A percentile compares a stretch with the other conserved stretches of the same genome.
Conservation (phyloP, 2,329 filamentous ascomycete genomes). For the Teratosphaeria zuluensis region DNA sequence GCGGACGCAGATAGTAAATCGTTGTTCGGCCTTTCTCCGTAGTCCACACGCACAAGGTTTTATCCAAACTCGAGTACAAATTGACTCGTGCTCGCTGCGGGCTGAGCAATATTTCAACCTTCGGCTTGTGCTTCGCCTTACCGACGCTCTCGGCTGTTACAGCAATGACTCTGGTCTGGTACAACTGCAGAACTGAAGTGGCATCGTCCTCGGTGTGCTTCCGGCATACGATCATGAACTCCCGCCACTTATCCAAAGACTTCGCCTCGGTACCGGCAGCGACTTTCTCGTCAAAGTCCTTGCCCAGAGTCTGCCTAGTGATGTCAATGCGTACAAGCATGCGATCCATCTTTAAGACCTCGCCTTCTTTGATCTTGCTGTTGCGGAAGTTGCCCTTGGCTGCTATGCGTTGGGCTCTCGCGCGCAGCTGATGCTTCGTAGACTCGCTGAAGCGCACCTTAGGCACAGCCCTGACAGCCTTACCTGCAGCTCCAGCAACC, state of each 20-base stretch:
- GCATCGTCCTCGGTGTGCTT: slow-evolving; percentile 45
- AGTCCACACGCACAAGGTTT: slow-evolving; percentile 55
- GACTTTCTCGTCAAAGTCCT: slow-evolving; percentile 55
- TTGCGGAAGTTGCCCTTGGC: slow-evolving; percentile 16
- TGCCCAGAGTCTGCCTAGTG: slow-evolving; percentile 39
- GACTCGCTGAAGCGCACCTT: slow-evolving; percentile 23
- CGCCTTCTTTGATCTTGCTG: slow-evolving; percentile 42
- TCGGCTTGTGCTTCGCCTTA: slow-evolving; percentile 44
- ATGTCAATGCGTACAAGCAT: slow-evolving; percentile 57
- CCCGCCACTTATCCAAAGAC: slow-evolving; percentile 54
- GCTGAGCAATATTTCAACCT: slow-evolving; percentile 48
- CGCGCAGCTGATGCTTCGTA: slow-evolving; percentile 21
- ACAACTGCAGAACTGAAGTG: slow-evolving; percentile 26
- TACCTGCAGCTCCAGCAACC: slow-evolving; percentile 4
- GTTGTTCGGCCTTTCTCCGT: slow-evolving; percentile 44
- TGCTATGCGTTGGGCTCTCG: slow-evolving; percentile 21
- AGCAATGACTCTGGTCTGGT: slow-evolving; percentile 44
- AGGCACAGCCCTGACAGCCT: slow-evolving; percentile 6
- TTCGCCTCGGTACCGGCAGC: slow-evolving; percentile 50
- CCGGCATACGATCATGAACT: slow-evolving; percentile 53
- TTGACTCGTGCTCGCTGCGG: slow-evolving; percentile 48
- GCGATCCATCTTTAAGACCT: slow-evolving; percentile 57
- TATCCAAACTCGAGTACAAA: slow-evolving; percentile 56
- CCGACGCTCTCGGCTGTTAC: slow-evolving; percentile 41
- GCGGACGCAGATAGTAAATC: slow-evolving; percentile 54